Base-by-base conservation (phyloP, 2,329 filamentous ascomycete genomes). In the Cladobotryum protrusum region DNA sequence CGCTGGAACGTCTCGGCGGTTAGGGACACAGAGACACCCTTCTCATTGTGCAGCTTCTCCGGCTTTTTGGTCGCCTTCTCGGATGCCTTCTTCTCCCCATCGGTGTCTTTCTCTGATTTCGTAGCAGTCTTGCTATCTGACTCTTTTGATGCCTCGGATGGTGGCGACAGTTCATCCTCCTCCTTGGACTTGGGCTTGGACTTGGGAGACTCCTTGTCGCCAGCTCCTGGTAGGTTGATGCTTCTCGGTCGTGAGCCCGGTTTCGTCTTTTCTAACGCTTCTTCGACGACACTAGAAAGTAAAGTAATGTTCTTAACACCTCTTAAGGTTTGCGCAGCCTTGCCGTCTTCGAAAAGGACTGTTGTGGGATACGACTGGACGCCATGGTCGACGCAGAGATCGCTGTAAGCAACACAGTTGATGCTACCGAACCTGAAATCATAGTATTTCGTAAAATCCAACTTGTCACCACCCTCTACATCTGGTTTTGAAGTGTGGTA, bases 1-100 rank as follows among this genome's bases (percentile, higher is more conserved):
- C 81, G 83, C 65, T 95, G 86, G 72, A 99, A 99, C 55, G 76
- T 88, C 63, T 96, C 90, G 0, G 87, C 85, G 2, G 83, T 90
- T 47, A 99, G 77, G 6, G 83, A 70, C 33, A 89, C 75, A 6
- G 89, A 95, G 14, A 78, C 73, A 6, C 93, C 93, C 37, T 85
- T 76, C 4, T 82, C 79, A 58, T 99, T 97, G 18, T 87, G 82
- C 9, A 77, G 79, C 15, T 72, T 66, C 24, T 49, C 37, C 1
- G 75, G 74, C 5, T 79, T 72, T 60, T 78, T 79, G 39, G 73
- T 69, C 58, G 77, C 60, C 33, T 62, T 59, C 54, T 63, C 66
- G 41, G 58, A 47, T 53, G 62, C 55, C 24, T 57, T 64, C 29
- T 45, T 44, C 14, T 48, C 39, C 48, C 70, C 70, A 32, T 61